Base-by-base conservation (phyloP, 179 eudicot genomes). In the Amaranthus tricolor region DNA sequence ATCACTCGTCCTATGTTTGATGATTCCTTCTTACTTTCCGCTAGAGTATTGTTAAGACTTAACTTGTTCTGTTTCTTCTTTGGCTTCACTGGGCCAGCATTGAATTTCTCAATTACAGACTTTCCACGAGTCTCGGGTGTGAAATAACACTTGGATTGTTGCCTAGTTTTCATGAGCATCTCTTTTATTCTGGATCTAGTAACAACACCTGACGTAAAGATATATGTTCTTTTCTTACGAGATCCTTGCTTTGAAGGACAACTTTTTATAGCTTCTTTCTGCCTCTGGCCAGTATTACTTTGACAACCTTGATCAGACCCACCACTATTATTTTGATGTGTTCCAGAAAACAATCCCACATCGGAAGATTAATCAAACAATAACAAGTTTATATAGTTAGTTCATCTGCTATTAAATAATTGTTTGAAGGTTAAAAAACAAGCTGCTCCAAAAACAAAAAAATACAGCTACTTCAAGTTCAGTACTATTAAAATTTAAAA, bases 101-200 rank as follows among this genome's bases (percentile, higher is more conserved):
- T 78, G 10, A 21, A 70, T 52, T 76, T 58, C 55, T 47, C 77
- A 10, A 64, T 81, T 17, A 16, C 61, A 67, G 69, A 75, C 68
- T 74, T 80, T 58, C 84, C 66, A 70, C 76, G 85, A 54, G 83
- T 77, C 77, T 51, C 16, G 43, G 70, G 71, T 68, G 79, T 54
- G 57, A 66, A 59, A 76, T 69, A 54, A 53, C 60, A 49, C 73
- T 74, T 71, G 45, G 54, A 76, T 40, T 77, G 77, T 52, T 58
- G 57, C 52, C 71, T 66, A 63, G 68, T 60, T 24, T 52, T 79
- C 19, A n/a, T 66, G 31, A 51, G 61, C 17, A 9, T 59, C 53
- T 31, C 64, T 68, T 60, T 83, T 20, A 68, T 74, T 67, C 77
- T 83, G n/a, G 87, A 82, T 79, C 82, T 83, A 21, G 85, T 80